Conservation (phyloP, 208 protist species). For the Vickermania spadyakhi region DNA sequence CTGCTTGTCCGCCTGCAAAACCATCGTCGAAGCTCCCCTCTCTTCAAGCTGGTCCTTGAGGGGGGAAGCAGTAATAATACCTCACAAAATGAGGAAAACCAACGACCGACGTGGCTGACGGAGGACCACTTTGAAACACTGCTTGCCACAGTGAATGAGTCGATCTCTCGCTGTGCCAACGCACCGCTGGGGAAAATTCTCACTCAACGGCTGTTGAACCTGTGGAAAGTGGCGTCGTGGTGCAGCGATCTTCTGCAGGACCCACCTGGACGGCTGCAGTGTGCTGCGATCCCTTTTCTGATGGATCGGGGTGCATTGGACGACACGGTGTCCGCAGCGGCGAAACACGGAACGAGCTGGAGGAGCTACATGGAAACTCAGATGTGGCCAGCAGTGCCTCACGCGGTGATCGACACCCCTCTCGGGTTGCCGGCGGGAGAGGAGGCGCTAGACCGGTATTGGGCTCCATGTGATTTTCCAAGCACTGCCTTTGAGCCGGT, state of each 20-base stretch:
- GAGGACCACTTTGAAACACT: too few species aligned
- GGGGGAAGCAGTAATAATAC: too few species aligned
- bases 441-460: neutral
- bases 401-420: neutral
- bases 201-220: slow-evolving; percentile 3
- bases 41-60: too few species aligned
- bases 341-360: slow-evolving; percentile 13
- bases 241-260: slow-evolving; percentile 1
- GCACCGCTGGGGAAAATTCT: slow-evolving; percentile 37
- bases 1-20: slow-evolving; percentile 39
- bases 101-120: too few species aligned
- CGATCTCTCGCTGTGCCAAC: slow-evolving; percentile 34
- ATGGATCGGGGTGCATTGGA: slow-evolving; percentile 43
- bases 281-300: slow-evolving; percentile 42
- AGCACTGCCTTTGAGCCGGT: slow-evolving; percentile 17
- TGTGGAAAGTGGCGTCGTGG: slow-evolving; percentile 12
- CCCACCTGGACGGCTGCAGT: slow-evolving; percentile 18
- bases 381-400: neutral
- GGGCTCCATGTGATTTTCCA: neutral
- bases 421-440: neutral
- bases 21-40: too few species aligned
- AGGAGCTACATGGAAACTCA: slow-evolving; percentile 5
- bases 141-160: slow-evolving; percentile 20
- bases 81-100: too few species aligned
- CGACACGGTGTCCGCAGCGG: slow-evolving; percentile 24